Conservation (phyloP, 1,284 basidiomycete species). For the Cutaneotrichosporon daszewskae region DNA sequence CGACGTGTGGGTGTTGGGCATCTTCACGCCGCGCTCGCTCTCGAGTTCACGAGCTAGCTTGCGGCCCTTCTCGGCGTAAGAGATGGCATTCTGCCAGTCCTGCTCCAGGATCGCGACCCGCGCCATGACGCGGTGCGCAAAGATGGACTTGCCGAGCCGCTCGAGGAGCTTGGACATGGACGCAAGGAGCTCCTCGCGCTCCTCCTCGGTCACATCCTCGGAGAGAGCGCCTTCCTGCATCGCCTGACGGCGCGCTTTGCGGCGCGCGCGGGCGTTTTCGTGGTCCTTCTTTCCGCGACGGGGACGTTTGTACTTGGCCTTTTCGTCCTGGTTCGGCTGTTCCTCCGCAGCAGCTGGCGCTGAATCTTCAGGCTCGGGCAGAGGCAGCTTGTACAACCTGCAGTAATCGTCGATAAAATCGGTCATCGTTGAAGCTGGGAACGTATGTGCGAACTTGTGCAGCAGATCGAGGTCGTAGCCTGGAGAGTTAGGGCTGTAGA, state of each 20-base stretch:
- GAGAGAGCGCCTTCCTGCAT: conserved; percentile 31
- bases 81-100: conserved; percentile 71
- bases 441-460: conserved; percentile 61
- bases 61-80: conserved; percentile 64
- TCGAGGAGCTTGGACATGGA: conserved; percentile 38
- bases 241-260: conserved; percentile 29
- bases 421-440: conserved; percentile 59
- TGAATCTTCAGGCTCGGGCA: conserved; percentile 51
- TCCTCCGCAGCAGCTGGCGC: conserved; percentile 31
- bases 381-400: conserved; percentile 55
- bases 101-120: conserved; percentile 67
- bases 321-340: conserved; percentile 5
- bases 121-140: conserved; percentile 66
- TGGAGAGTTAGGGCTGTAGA: conserved; percentile 47
- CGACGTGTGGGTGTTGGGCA: conserved; percentile 24
- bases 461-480: conserved; percentile 62
- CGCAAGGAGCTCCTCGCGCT: conserved; percentile 41
- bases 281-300: conserved; percentile 15
- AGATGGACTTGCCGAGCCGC: conserved; percentile 56
- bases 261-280: conserved; percentile 32
- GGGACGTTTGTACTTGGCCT: conserved; percentile 17
- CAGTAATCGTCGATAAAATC: conserved; percentile 65
- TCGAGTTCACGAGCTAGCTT: conserved; percentile 58
- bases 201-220: conserved; percentile 38
- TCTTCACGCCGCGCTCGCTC: conserved; percentile 55